Evolutionary conservation across 495 filamentous ascomycete species (phyloP).

Genomic region (Baudoinia panamericana): DNA sequence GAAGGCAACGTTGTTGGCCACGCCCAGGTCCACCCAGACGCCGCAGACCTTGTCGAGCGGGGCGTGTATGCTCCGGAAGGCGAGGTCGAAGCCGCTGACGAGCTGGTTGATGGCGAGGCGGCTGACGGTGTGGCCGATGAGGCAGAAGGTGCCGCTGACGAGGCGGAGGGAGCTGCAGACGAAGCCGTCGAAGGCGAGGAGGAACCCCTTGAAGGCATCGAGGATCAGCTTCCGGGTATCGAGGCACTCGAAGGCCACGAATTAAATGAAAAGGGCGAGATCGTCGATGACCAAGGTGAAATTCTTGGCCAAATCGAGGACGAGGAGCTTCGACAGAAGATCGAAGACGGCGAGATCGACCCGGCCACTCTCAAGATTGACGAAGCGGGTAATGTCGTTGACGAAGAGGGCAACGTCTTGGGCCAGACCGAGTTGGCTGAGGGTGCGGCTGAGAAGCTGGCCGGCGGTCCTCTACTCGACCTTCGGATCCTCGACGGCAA

Average conservation of each 20-base stretch:
- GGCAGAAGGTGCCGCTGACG: constrained; percentile 22
- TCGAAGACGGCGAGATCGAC: constrained; percentile 22
- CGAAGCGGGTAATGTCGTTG: constrained; percentile 47
- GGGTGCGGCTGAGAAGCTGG: constrained; percentile 31
- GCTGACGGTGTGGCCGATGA: constrained; percentile 23
- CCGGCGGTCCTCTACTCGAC: constrained; percentile 29
- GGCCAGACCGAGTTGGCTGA: constrained; percentile 37
- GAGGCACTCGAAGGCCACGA: constrained; percentile 45
- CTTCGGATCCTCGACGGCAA: constrained; percentile 37
- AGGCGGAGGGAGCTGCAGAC: constrained; percentile 18
- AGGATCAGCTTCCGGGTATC: constrained; percentile 38
- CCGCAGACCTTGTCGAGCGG: constrained; percentile 31
- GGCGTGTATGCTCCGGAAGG: constrained; percentile 26
- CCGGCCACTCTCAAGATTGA: constrained; percentile 42
- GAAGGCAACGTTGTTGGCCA: constrained; percentile 33
- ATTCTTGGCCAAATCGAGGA: constrained; percentile 31
- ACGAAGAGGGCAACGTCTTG: constrained; percentile 47
- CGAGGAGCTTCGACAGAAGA: constrained; percentile 26
- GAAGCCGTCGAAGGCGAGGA: constrained; percentile 19
- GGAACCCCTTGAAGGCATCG: constrained; percentile 26
- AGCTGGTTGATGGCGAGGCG: constrained; percentile 19
- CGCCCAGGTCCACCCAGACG: constrained; percentile 30
- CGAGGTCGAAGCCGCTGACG: constrained; percentile 27
- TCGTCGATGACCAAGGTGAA: constrained; percentile 31
- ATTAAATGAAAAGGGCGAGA: constrained; percentile 46